Evolutionary conservation across 345 rosid genomes (phyloP).

Genomic region (Citrus reticulata): DNA sequence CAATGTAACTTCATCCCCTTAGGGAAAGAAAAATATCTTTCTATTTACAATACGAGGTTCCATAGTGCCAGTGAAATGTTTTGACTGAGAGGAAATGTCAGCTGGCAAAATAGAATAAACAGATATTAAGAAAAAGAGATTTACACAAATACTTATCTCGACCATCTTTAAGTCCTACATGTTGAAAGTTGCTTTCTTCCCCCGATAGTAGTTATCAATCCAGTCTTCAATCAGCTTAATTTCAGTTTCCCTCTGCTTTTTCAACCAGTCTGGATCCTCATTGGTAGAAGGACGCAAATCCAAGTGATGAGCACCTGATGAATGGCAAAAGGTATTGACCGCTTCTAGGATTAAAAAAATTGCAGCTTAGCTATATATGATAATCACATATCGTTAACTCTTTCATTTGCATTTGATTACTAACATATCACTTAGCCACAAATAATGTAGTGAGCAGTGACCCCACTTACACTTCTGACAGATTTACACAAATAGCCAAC

Average conservation of each 20-base stretch:
- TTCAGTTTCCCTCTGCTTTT: conserved; percentile 72
- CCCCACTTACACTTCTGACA: too few relatives aligned
- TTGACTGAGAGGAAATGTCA: neutral
- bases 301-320: conserved; percentile 82
- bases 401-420: neutral
- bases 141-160: neutral
- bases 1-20: neutral
- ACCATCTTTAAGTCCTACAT: conserved; percentile 14
- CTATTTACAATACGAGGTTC: neutral
- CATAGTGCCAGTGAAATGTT: neutral
- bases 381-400: neutral
- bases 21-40: neutral
- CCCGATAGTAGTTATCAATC: conserved; percentile 41
- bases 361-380: neutral
- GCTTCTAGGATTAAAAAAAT: neutral
- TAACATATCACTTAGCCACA: too few relatives aligned
- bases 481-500: neutral
- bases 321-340: neutral
- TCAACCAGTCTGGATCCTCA: conserved; percentile 78
- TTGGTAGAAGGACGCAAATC: conserved; percentile 71
- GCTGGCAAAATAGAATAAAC: neutral
- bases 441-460: too few relatives aligned
- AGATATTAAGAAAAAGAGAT: neutral
- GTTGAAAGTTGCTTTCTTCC: conserved; percentile 30
- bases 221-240: conserved; percentile 67